Evolutionary conservation across 768 basidiomycete genomes (phyloP).

Genomic region (Daedaleopsis nitida): DNA sequence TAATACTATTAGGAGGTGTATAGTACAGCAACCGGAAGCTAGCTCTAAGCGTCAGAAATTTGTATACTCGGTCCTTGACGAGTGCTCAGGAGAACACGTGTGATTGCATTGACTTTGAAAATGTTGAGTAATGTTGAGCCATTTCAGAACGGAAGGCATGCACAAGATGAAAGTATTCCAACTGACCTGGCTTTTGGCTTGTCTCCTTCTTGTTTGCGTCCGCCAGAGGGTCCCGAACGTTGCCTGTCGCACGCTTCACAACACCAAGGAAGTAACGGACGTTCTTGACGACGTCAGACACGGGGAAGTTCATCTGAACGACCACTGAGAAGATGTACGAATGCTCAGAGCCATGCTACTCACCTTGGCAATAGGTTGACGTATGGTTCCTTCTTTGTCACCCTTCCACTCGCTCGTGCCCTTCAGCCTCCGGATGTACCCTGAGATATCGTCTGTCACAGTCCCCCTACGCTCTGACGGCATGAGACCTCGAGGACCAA

Average conservation of each 20-base stretch:
- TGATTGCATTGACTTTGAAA: constrained; percentile 67
- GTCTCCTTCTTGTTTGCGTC: constrained; percentile 39
- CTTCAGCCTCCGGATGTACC: constrained; percentile 76
- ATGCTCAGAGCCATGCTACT: constrained; percentile 21
- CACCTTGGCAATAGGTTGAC: constrained; percentile 80
- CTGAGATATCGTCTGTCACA: constrained; percentile 86
- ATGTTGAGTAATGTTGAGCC: too few relatives aligned
- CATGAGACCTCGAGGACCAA: constrained; percentile 92
- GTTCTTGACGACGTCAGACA: constrained; percentile 78
- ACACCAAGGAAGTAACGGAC: constrained; percentile 72
- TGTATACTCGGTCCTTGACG: constrained; percentile 88
- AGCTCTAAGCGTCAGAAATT: constrained; percentile 68
- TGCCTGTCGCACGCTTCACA: constrained; percentile 76
- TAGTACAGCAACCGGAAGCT: background rate
- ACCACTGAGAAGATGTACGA: background rate
- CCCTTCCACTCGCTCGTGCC: constrained; percentile 93
- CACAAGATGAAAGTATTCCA: background rate
- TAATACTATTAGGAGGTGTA: background rate
- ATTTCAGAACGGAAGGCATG: too few relatives aligned
- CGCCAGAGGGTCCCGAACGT: constrained; percentile 55
- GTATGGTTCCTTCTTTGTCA: constrained; percentile 83
- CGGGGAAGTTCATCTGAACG: constrained; percentile 67
- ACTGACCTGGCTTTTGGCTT: constrained; percentile 45
- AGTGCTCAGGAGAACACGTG: constrained; percentile 83
- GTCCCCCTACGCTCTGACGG: constrained; percentile 93